Conservation (phyloP, 2,329 filamentous ascomycete species). For the Elsinoe ampelina region DNA sequence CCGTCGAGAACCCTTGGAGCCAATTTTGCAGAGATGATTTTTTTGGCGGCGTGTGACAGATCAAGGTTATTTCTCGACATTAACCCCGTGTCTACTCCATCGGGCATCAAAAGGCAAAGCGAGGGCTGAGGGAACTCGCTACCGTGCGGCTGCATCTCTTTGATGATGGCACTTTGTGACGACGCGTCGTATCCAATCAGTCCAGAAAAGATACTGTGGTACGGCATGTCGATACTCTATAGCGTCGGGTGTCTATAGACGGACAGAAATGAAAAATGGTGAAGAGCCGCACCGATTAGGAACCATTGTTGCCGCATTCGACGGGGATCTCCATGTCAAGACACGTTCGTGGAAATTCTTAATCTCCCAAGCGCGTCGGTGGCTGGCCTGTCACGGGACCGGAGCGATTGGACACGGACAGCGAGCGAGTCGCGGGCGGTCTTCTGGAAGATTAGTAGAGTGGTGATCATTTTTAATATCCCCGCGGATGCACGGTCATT, state of each 20-base stretch:
- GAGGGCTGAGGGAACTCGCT: not conserved
- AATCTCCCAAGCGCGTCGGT: conserved; percentile 10
- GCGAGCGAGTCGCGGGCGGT: conserved; percentile 1
- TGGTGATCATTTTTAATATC: not conserved
- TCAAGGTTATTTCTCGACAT: not conserved
- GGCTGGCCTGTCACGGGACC: conserved; percentile 3
- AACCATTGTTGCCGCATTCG: not conserved
- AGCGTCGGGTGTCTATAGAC: conserved; percentile 9
- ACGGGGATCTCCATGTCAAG: not conserved
- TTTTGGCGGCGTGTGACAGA: not conserved
- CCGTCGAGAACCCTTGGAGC: not conserved
- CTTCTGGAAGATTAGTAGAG: conserved; percentile 11
- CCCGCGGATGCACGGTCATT: not conserved
- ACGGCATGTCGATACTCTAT: not conserved
- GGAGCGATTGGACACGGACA: not conserved
- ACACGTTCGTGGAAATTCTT: conserved; percentile 12
- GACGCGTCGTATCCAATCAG: conserved; percentile 1
- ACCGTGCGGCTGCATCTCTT: not conserved
- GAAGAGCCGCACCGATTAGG: conserved; percentile 10
- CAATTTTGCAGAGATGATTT: not conserved
- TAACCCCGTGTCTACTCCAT: not conserved
- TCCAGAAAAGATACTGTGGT: not conserved
- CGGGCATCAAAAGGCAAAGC: not conserved
- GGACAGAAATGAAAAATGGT: not conserved
- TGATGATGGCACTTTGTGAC: not conserved